Evolutionary conservation across 805 yeast species (phyloP), one percentile per base, ranked within the genome.

Genomic region (Candida qinlingensis): DNA sequence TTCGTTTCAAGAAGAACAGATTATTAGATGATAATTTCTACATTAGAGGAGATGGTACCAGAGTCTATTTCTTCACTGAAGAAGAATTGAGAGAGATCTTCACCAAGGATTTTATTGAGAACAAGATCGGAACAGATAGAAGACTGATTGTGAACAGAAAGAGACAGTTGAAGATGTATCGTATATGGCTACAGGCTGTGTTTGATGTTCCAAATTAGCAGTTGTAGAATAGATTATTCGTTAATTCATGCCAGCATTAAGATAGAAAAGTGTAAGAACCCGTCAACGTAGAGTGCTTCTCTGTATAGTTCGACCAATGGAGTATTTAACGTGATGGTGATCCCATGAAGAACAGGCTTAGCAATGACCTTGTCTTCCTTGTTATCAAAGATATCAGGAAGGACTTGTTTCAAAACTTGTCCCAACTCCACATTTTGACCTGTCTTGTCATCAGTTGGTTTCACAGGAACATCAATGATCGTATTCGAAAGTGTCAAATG

Each of bases 41-140:
- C 67, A 89, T 91, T 37, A 80, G 99, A 61, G 99, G 99, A 37
- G 99, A 94, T 64, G 99, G 99, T 42, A 94, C 99, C 0, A 75
- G 99, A 57, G 99, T 94, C 10, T 94, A 94, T 65, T 94, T 94
- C 70, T 94, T 94, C 71, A 88, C 96, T 2, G 98, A 92, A 63
- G 96, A 92, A 50, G 97, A 94, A 68, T 67, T 92, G 49, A 73
- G 87, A 52, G 71, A 76, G 41, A 86, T 92, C 4, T 94, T 92
- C 64, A 76, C 82, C 12, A 61, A 67, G 29, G 71, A 74, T 6
- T 89, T 92, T 60, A 65, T 61, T n/a, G 92, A 87, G 54, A 77
- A 72, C 37, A 84, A 77, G 63, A 84, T 94, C 38, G 98, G 87
- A 1, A 86, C 96, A 1, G 99, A 94, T 69, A 78, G 97, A 64